Evolutionary conservation across 192 early-diverging fungal species (phyloP).

Genomic region (Cetraspora pellucida): DNA sequence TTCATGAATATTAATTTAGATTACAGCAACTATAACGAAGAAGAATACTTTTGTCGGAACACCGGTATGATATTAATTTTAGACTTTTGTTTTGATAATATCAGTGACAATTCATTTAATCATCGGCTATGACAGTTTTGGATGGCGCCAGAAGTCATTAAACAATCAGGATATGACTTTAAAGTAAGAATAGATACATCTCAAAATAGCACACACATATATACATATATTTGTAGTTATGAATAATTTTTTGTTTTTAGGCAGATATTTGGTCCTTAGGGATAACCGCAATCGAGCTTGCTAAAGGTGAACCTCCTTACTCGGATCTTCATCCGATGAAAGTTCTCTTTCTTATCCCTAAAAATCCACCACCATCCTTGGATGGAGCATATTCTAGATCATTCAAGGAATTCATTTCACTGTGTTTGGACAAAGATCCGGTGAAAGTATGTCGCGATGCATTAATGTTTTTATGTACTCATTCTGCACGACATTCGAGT

Average conservation of each 20-base stretch:
- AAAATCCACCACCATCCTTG: slow-evolving; percentile 83
- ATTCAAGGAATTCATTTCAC: slow-evolving; percentile 88
- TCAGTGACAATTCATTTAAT: background rate
- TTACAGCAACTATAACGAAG: slow-evolving; percentile 88
- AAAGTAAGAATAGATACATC: slow-evolving; percentile 52
- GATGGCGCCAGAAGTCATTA: slow-evolving; percentile 96
- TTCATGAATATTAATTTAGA: slow-evolving; percentile 30
- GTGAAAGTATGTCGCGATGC: slow-evolving; percentile 51
- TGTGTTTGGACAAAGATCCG: slow-evolving; percentile 89
- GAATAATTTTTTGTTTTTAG: slow-evolving; percentile 34
- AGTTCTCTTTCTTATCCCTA: slow-evolving; percentile 91
- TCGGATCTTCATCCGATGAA: slow-evolving; percentile 95
- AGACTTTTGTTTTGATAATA: background rate
- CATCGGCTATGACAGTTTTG: slow-evolving; percentile 57
- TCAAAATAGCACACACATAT: too few species aligned
- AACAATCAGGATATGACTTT: slow-evolving; percentile 90
- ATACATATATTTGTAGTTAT: background rate
- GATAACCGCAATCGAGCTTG: slow-evolving; percentile 96
- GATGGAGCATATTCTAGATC: slow-evolving; percentile 74
- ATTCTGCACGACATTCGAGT: too few species aligned
- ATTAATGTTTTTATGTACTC: background rate
- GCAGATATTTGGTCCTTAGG: slow-evolving; percentile 99
- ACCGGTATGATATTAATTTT: slow-evolving; percentile 55
- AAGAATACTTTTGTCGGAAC: slow-evolving; percentile 99
- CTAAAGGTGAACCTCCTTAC: slow-evolving; percentile 89